phyloP scores from a whole-genome alignment of 768 basidiomycete genomes.

The Tubosaeta sp. region DNA sequence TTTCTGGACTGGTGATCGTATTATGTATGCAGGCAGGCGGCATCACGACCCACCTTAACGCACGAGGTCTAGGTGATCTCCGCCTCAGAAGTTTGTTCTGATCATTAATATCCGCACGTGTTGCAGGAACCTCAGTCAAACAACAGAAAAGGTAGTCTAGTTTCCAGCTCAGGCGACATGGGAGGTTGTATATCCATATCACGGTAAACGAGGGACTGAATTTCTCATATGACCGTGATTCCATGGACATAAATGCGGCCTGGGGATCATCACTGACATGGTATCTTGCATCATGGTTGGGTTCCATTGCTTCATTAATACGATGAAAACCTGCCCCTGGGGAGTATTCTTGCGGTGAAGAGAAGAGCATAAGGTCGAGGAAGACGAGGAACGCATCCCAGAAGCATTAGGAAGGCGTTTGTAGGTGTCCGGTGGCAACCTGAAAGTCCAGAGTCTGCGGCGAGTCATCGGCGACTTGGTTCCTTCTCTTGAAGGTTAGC shows the following conservation, averaged over 20 bases:
- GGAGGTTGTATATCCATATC: constrained; percentile 17
- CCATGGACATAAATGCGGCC: constrained; percentile 10
- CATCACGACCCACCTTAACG: constrained; percentile 27
- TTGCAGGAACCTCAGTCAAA: constrained; percentile 7
- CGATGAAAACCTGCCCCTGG: constrained; percentile 25
- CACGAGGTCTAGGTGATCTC: constrained; percentile 26
- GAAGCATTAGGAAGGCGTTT: constrained; percentile 1
- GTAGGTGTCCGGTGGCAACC: constrained; percentile 1
- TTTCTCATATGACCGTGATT: constrained; percentile 3
- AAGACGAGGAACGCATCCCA: constrained; percentile 12
- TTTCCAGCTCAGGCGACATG: no score
- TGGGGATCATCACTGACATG: constrained; percentile 3
- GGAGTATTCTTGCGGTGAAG: constrained; percentile 9
- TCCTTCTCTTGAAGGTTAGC: constrained; percentile 14
- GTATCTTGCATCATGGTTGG: constrained; percentile 12
- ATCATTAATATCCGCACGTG: constrained; percentile 12
- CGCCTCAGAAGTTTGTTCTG: constrained; percentile 13
- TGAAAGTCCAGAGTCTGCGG: not conserved
- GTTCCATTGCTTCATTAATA: constrained; percentile 25
- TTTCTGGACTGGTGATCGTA: constrained; percentile 4
- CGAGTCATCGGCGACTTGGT: constrained; percentile 11
- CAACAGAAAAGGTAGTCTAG: constrained; percentile 4
- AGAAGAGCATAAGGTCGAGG: constrained; percentile 1
- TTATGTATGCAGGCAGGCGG: constrained; percentile 17
- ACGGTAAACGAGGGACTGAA: constrained; percentile 13